Evolutionary conservation across 495 filamentous ascomycete genomes (phyloP).

Genomic region (Neurospora sp.): DNA sequence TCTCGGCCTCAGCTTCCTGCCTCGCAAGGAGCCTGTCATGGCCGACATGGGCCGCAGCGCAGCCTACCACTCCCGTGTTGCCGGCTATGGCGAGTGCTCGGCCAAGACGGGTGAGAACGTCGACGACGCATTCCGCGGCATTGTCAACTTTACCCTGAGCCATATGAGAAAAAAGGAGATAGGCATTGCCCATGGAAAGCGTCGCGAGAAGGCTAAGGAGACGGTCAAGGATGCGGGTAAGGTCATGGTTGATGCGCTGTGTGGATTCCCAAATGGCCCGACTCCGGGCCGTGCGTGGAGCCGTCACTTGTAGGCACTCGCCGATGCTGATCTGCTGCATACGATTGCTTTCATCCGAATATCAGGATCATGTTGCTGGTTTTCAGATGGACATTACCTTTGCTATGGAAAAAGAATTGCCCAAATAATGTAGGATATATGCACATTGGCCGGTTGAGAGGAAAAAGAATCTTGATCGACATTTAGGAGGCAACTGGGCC

Average conservation of each 20-base stretch:
- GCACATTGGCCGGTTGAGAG: background rate
- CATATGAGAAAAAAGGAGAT: conserved; percentile 1
- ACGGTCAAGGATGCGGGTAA: background rate
- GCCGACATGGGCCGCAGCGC: background rate
- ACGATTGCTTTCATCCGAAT: background rate
- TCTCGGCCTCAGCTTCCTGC: conserved; percentile 9
- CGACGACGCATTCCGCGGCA: conserved; percentile 1
- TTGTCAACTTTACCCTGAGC: conserved; percentile 4
- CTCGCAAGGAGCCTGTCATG: conserved; percentile 1
- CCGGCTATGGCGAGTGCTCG: conserved; percentile 16
- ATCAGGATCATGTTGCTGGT: background rate
- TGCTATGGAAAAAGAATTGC: background rate
- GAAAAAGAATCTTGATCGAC: background rate
- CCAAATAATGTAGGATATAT: background rate
- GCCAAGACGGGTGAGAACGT: conserved; percentile 12
- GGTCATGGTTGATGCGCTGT: background rate
- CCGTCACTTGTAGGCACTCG: background rate
- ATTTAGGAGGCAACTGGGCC: background rate
- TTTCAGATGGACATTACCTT: background rate
- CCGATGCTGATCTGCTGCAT: background rate
- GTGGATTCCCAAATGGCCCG: background rate
- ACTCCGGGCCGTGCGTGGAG: background rate
- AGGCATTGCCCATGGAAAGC: background rate
- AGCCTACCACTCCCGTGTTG: background rate
- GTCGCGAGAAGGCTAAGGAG: background rate